Base-by-base conservation (phyloP, 2,329 filamentous ascomycete species). In the Aspergillus japonicus region DNA sequence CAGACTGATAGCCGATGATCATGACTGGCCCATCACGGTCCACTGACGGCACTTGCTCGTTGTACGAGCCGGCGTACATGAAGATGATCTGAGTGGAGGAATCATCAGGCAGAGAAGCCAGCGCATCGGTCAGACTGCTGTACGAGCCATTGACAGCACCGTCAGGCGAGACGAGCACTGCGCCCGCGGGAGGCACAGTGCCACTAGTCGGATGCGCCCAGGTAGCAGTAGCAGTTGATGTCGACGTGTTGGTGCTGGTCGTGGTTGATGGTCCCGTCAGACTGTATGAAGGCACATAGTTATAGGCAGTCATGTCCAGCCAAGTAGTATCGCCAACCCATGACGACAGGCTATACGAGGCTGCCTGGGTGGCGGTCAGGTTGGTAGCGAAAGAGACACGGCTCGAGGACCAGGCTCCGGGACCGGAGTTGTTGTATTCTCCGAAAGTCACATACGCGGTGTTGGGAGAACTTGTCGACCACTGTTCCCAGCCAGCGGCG, bases 301-400 rank as follows among this genome's bases (percentile, higher is more conserved):
- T 72, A 60, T 77, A 81, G 2, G 78, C 75, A 33, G 69, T 71
- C 69, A 73, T 70, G 50, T 80, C 77, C 39, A 81, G 69, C 75
- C 78, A 81, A 7, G 73, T 69, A 4, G 75, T 79, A 48, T 73
- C 74, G 14, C 75, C 75, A 50, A 80, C 71, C 65, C 75, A 78
- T n/a, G 67, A 68, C 5, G 63, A 62, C 39, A 81, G 63, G 3
- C 67, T 70, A 56, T 79, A 79, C 2, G 68, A 57, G 5, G 70
- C 62, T 8, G 72, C 77, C 55, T 77, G 70, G 14, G 68, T 56
- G 6, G 67, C 69, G 1, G 71, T 75, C 53, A 77, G 61, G 14
- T 75, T 72, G 11, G 74, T 77, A 5, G 74, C 72, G 62, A 75
- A 77, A 7, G 67, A 69, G 3, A 68, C 75, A 35, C 75, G 72